Evolutionary conservation across 176 grass and related monocot species (phyloP).

Genomic region (Rhynchospora tenuis): DNA sequence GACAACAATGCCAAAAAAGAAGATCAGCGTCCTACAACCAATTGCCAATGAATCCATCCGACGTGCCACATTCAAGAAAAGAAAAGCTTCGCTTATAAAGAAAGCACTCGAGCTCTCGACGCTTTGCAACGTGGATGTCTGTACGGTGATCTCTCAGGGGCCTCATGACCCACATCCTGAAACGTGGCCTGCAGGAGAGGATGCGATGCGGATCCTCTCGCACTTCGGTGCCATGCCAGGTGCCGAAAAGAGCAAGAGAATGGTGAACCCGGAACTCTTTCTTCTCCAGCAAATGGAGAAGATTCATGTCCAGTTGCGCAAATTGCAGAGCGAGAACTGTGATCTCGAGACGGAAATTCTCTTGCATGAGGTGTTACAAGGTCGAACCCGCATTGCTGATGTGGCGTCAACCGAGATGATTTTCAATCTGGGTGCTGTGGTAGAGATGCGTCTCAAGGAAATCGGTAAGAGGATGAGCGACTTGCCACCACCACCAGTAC

Average conservation of each 20-base stretch:
- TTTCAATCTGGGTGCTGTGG: background rate
- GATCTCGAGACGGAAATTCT: background rate
- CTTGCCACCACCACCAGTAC: background rate
- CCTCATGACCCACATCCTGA: background rate
- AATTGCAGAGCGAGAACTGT: constrained; percentile 6
- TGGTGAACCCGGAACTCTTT: background rate
- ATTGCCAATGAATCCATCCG: background rate
- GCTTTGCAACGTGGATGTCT: background rate
- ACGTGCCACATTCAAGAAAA: background rate
- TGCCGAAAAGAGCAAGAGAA: background rate
- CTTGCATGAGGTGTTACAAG: background rate
- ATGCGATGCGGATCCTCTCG: background rate
- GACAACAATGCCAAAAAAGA: background rate
- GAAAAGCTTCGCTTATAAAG: constrained; percentile 11
- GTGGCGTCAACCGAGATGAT: background rate
- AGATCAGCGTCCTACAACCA: background rate
- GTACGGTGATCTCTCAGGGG: background rate
- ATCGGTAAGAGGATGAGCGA: background rate
- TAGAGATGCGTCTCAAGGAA: background rate
- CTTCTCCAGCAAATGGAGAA: background rate
- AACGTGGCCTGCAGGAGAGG: background rate
- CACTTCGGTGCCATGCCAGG: background rate
- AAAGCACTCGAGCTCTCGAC: background rate
- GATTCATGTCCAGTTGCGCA: background rate
- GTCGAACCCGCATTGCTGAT: background rate